These are phyloP conservation scores for Suhomyces emberorum DNA, from an alignment of 805 yeast species.

Conservation along the genomic window DNA sequence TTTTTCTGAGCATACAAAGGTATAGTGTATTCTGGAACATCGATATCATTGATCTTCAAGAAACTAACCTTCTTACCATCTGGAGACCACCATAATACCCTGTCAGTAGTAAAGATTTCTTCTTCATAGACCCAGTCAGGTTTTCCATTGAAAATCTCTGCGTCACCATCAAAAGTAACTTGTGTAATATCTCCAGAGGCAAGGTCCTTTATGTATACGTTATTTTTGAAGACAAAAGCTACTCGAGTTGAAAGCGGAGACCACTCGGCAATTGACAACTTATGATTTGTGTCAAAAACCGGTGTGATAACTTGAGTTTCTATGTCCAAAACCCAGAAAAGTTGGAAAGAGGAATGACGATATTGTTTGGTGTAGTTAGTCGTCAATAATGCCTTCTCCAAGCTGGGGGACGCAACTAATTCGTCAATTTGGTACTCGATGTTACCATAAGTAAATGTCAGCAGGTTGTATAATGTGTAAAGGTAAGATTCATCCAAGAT, in stretches of 20 bases:
- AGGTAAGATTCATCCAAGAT: conserved; percentile 44
- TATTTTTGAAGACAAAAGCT: conserved; percentile 54
- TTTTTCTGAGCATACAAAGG: conserved; percentile 47
- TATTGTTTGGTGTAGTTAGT: conserved; percentile 60
- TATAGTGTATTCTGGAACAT: conserved; percentile 50
- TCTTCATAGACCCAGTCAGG: conserved; percentile 88
- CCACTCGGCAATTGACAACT: conserved; percentile 55
- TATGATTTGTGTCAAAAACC: conserved; percentile 11
- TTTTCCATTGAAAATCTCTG: conserved; percentile 57
- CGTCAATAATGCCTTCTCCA: conserved; percentile 53
- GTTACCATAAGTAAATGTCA: conserved; percentile 40
- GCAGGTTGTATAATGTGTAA: conserved; percentile 48
- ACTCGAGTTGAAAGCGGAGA: conserved; percentile 58
- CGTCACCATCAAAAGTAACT: conserved; percentile 52
- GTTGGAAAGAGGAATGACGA: conserved; percentile 49
- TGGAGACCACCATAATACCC: conserved; percentile 72
- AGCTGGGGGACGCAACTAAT: conserved; percentile 65
- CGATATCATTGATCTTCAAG: conserved; percentile 56
- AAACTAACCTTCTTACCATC: conserved; percentile 55
- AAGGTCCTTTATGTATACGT: conserved; percentile 50
- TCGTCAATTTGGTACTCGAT: conserved; percentile 46
- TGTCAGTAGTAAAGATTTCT: conserved; percentile 60
- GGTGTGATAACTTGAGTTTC: conserved; percentile 8
- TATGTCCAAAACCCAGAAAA: conserved; percentile 42
- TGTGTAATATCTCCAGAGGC: conserved; percentile 17